Conservation (phyloP, 371 early-diverging fungal genomes). For the Rhizopus sp. region DNA sequence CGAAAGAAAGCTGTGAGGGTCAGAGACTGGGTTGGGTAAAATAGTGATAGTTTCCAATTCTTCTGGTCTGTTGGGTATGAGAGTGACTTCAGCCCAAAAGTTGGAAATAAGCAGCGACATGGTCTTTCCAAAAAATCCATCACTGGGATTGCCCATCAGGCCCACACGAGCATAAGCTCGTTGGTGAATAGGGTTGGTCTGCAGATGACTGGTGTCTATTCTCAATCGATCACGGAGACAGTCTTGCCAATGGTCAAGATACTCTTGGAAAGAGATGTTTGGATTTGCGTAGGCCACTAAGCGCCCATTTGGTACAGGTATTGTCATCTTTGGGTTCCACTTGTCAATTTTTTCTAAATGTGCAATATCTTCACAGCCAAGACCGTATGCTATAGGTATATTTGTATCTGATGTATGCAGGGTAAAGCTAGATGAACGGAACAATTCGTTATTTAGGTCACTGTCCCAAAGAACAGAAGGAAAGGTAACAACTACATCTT, state of each 20-base stretch:
- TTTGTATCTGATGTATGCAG: not conserved
- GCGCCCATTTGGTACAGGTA: not conserved
- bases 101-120: conserved; percentile 67
- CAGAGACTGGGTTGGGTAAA: conserved; percentile 46
- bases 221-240: conserved; percentile 14
- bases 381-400: conserved; percentile 16
- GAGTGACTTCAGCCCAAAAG: conserved; percentile 63
- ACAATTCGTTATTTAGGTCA: not conserved
- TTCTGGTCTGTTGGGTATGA: conserved; percentile 49
- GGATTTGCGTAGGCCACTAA: conserved; percentile 11
- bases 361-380: conserved; percentile 8
- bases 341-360: conserved; percentile 7
- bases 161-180: conserved; percentile 68
- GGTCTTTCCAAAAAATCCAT: conserved; percentile 69
- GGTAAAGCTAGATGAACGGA: not conserved
- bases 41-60: conserved; percentile 38
- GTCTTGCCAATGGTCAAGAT: conserved; percentile 18
- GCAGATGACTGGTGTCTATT: not conserved
- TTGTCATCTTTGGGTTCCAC: not conserved
- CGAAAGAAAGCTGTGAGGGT: conserved; percentile 46
- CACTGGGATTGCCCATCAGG: conserved; percentile 73
- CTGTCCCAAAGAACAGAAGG: conserved; percentile 33
- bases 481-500: conserved; percentile 25
- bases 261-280: conserved; percentile 2
- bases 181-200: conserved; percentile 33